Percentiles rank a stretch among this genome's conserved stretches.
These are phyloP conservation scores for Tuber indicum DNA, from an alignment of 495 filamentous ascomycete genomes.

Conservation along the genomic window DNA sequence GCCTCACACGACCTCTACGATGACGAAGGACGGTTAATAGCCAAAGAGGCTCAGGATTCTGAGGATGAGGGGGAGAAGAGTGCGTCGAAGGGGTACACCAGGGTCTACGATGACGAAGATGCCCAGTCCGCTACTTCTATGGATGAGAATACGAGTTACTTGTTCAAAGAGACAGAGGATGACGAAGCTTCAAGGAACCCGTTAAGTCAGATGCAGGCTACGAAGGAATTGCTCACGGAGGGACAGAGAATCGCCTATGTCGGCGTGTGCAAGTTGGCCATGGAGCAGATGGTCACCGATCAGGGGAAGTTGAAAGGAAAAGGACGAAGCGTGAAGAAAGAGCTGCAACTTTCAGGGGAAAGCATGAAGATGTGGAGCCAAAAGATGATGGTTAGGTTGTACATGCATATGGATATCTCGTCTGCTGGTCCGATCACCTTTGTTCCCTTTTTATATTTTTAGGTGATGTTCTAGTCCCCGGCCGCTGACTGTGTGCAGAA, in stretches of 20 bases:
- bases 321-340: constrained; percentile 58
- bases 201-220: constrained; percentile 84
- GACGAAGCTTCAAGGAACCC: constrained; percentile 80
- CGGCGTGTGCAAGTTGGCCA: constrained; percentile 70
- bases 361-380: constrained; percentile 91
- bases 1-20: constrained; percentile 92
- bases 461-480: neutral
- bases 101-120: constrained; percentile 89
- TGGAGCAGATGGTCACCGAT: constrained; percentile 68
- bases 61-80: constrained; percentile 67
- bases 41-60: constrained; percentile 64
- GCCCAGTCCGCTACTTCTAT: constrained; percentile 86
- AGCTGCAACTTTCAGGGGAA: constrained; percentile 61
- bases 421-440: constrained; percentile 47
- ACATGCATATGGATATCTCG: constrained; percentile 93
- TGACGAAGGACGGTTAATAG: constrained; percentile 81
- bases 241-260: constrained; percentile 96
- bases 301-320: constrained; percentile 52
- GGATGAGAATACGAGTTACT: constrained; percentile 94
- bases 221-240: constrained; percentile 90
- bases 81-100: constrained; percentile 88
- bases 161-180: constrained; percentile 70
- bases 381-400: constrained; percentile 90
- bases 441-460: neutral
- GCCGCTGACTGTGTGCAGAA: constrained; percentile 50